Evolutionary conservation across 2,329 filamentous ascomycete species (phyloP), one percentile per base, ranked within the genome.

Genomic region (Fusarium graminum): DNA sequence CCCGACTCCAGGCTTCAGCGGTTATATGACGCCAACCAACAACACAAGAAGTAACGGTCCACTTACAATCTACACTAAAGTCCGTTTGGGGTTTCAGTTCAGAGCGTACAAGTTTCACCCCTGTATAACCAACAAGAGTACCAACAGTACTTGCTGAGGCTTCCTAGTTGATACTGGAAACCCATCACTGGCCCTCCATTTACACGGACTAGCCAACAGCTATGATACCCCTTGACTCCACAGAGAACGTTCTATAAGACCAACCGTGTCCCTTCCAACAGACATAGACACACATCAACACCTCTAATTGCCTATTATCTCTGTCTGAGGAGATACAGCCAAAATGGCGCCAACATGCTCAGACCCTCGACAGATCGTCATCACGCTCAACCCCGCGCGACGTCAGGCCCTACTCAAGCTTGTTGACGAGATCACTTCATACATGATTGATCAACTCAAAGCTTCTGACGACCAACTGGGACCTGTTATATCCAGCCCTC

Each of bases 301-400:
- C 26, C 17, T 22, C 14, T 22, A 16, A 41, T 26, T n/a, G 17
- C 12, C 10, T 29, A 28, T 26, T 26, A 22, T 42, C 44, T 41
- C 28, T 9, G 30, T n/a, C 9, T 25, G 43, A 39, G 26, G 26
- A 16, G 16, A 34, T 7, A 39, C 38, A 26, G 41, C 41, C 66
- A 72, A 14, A 55, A 86, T 87, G 85, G 83, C 85, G 57, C 85
- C 85, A 51, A 78, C 84, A 49, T 84, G 81, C 54, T 80, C 79
- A 34, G 85, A 87, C 63, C 85, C 85, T 46, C 82, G 84, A 59
- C 84, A 85, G 67, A 75, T 87, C 52, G 80, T 85, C 75, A 81
- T 88, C 52, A 80, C 84, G 26, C 79, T 88, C 39, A 84, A 87
- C 65, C 78, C 79, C 28, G 81, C 82, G 28, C 80, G 82, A 42